A percentile compares a stretch with the other conserved stretches of the same genome.
These are phyloP conservation scores for Fusarium sp. DNA, from an alignment of 2,329 filamentous ascomycete species.

Conservation along the genomic window DNA sequence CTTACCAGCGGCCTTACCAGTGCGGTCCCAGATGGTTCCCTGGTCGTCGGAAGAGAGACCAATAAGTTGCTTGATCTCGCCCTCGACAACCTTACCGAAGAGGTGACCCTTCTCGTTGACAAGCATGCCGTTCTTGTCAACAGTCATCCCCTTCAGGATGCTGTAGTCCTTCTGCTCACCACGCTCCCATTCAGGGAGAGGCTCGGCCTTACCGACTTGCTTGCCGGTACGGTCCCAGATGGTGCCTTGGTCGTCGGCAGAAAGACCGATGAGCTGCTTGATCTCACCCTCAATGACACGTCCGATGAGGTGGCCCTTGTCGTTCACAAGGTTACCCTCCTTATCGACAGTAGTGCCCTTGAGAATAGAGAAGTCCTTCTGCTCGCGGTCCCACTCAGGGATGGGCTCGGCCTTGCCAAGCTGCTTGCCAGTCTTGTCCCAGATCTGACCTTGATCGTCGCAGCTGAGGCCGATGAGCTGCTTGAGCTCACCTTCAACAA, in stretches of 20 bases:
- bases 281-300: constrained; percentile 71
- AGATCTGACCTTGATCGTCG: constrained; percentile 74
- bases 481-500: constrained; percentile 71
- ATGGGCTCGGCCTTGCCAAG: constrained; percentile 75
- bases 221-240: constrained; percentile 72
- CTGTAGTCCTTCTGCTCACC: constrained; percentile 48
- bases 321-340: constrained; percentile 66
- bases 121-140: constrained; percentile 70
- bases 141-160: constrained; percentile 58
- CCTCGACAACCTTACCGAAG: constrained; percentile 72
- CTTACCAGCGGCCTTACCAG: constrained; percentile 72
- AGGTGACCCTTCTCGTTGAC: constrained; percentile 63
- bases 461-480: constrained; percentile 73
- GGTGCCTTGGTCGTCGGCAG: constrained; percentile 74
- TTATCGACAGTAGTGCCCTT: constrained; percentile 69
- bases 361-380: constrained; percentile 35
- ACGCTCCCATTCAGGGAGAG: constrained; percentile 66
- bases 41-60: constrained; percentile 74
- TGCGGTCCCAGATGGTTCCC: constrained; percentile 72
- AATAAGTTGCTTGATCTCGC: constrained; percentile 72
- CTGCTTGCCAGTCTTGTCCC: constrained; percentile 70
- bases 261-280: constrained; percentile 71
- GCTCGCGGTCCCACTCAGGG: constrained; percentile 59
- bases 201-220: constrained; percentile 72
- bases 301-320: constrained; percentile 66